Evolutionary conservation across 2,329 filamentous ascomycete genomes (phyloP).

Genomic region (Neofusicoccum kwambonambiense): DNA sequence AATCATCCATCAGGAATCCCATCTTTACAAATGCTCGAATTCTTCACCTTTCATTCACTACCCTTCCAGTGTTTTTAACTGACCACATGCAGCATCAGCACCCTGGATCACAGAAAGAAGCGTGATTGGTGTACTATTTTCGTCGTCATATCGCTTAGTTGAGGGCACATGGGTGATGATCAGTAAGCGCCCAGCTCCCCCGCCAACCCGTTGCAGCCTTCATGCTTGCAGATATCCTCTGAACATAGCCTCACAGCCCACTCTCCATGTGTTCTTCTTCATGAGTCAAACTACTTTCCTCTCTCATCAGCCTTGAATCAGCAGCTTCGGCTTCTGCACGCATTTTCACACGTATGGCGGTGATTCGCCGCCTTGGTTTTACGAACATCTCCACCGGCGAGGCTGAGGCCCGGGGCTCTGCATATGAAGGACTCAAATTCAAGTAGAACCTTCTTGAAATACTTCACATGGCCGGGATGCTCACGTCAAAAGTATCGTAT

Average conservation of each 20-base stretch:
- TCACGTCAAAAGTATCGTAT: slow-evolving; percentile 31
- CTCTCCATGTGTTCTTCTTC: no score
- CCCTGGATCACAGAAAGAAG: no score
- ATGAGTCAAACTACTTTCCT: no score
- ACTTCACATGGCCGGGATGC: neutral
- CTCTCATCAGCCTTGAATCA: no score
- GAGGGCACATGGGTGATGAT: neutral
- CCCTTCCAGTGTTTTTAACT: no score
- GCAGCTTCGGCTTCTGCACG: no score
- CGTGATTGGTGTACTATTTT: neutral
- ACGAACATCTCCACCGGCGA: neutral
- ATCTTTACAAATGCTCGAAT: no score
- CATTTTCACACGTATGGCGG: neutral
- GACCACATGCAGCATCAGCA: no score
- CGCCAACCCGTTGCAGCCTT: neutral
- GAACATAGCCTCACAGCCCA: neutral
- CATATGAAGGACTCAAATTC: neutral
- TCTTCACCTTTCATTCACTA: no score
- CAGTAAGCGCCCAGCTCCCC: neutral
- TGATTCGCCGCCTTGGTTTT: neutral
- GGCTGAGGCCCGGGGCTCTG: neutral
- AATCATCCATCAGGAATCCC: no score
- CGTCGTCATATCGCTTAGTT: neutral
- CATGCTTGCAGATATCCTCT: neutral
- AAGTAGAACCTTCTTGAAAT: neutral